These are phyloP conservation scores for Candida albicans DNA, from an alignment of 1,139 yeast genomes.

Conservation along the genomic window DNA sequence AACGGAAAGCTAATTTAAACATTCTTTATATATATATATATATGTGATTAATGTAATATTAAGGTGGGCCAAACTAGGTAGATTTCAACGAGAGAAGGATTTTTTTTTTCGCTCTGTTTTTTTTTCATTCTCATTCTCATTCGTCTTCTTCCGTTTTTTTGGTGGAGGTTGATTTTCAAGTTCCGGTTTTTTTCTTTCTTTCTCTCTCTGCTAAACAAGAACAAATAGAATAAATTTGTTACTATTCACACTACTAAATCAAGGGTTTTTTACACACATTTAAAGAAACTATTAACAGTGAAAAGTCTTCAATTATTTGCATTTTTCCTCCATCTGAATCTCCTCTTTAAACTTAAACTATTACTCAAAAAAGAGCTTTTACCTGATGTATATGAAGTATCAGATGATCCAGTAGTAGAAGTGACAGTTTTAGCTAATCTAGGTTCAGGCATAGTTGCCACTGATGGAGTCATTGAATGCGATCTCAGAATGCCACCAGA, in stretches of 20 bases:
- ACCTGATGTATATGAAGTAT: conserved; percentile 3
- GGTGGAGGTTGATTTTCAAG: too few species aligned
- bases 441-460: conserved; percentile 3
- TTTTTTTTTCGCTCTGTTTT: neutral
- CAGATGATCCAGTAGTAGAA: conserved; percentile 3
- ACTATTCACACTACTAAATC: neutral
- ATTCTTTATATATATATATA: conserved; percentile 17
- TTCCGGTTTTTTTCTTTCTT: neutral
- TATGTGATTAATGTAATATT: neutral
- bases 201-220: neutral
- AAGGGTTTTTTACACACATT: too few species aligned
- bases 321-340: conserved; percentile 4
- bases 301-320: neutral
- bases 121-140: neutral
- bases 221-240: neutral
- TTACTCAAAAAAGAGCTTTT: conserved; percentile 3
- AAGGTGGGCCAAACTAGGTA: too few species aligned
- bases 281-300: too few species aligned
- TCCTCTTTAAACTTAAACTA: conserved; percentile 3
- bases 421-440: conserved; percentile 1
- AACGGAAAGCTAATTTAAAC: conserved; percentile 44
- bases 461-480: neutral
- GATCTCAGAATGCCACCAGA: conserved; percentile 5
- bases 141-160: neutral
- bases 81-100: neutral